phyloP scores from a whole-genome alignment of 306 rosid genomes.

The Fragaria nilgerrensis region DNA sequence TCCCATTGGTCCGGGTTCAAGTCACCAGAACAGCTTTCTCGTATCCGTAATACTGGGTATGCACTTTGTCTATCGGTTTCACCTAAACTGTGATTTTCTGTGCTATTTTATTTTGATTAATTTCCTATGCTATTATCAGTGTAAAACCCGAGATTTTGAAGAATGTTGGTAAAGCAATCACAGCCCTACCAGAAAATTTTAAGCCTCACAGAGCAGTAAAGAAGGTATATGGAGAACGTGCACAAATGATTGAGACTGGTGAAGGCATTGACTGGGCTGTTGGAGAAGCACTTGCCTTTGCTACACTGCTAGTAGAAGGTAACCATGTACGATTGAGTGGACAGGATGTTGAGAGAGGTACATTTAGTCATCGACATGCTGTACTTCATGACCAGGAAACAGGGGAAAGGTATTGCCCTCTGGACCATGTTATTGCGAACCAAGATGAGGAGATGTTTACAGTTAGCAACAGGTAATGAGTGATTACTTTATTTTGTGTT shows the following conservation, averaged over 20 bases:
- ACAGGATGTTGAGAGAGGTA: constrained; percentile 76
- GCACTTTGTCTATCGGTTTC: no score
- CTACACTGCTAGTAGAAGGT: constrained; percentile 88
- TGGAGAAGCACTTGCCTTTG: constrained; percentile 96
- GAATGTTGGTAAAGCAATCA: constrained; percentile 71
- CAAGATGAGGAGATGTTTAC: constrained; percentile 93
- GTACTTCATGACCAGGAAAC: constrained; percentile 86
- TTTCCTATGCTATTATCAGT: no score
- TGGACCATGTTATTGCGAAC: constrained; percentile 77
- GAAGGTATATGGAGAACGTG: constrained; percentile 80
- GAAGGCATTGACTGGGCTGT: constrained; percentile 96
- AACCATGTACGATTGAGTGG: constrained; percentile 95
- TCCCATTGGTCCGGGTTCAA: constrained; percentile 95
- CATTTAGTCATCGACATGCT: constrained; percentile 74
- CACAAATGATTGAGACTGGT: constrained; percentile 86
- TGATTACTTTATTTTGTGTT: constrained; percentile 7
- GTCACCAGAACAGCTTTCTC: constrained; percentile 95
- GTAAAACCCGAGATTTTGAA: no score
- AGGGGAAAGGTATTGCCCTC: constrained; percentile 79
- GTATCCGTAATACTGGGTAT: constrained; percentile 92
- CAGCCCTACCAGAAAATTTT: constrained; percentile 44
- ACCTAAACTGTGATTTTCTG: no score
- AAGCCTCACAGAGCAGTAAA: constrained; percentile 59
- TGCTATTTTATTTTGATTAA: no score
- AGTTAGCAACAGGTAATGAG: constrained; percentile 90